phyloP scores from a whole-genome alignment of 139 green algal genomes.

The Picochlorum sp. region DNA sequence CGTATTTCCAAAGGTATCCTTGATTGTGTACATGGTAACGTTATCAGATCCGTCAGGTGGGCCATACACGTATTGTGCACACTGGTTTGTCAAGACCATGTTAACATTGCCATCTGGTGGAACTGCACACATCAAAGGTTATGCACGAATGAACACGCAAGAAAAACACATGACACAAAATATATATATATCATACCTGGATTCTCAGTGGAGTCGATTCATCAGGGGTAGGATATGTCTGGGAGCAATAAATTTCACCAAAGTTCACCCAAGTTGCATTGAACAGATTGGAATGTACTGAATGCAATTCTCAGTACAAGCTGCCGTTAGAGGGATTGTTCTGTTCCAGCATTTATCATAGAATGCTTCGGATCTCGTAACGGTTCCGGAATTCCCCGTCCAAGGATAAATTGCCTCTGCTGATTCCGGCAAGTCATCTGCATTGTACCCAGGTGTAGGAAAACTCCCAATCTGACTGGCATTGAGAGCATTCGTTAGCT shows the following conservation, averaged over 20 bases:
- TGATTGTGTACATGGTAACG: background rate
- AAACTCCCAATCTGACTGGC: background rate
- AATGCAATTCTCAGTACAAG: background rate
- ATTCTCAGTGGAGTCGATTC: background rate
- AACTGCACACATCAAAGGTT: background rate
- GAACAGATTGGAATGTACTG: background rate
- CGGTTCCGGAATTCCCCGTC: background rate
- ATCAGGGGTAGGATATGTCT: constrained; percentile 1
- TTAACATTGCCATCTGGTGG: background rate
- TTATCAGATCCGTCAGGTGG: background rate
- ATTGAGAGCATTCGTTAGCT: background rate
- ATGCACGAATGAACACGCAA: no score
- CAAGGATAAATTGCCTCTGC: background rate
- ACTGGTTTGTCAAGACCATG: constrained; percentile 1
- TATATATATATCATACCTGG: no score
- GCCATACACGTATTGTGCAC: background rate
- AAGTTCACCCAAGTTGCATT: constrained; percentile 1
- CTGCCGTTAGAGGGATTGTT: background rate
- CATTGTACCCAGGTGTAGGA: background rate
- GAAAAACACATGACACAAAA: no score
- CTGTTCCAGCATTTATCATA: background rate
- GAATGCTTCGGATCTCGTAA: background rate
- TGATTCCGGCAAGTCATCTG: background rate
- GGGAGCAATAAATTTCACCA: background rate
- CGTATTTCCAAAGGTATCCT: background rate